Base-by-base conservation (phyloP, 2,329 filamentous ascomycete genomes). In the Endoconidiophora laricicola region DNA sequence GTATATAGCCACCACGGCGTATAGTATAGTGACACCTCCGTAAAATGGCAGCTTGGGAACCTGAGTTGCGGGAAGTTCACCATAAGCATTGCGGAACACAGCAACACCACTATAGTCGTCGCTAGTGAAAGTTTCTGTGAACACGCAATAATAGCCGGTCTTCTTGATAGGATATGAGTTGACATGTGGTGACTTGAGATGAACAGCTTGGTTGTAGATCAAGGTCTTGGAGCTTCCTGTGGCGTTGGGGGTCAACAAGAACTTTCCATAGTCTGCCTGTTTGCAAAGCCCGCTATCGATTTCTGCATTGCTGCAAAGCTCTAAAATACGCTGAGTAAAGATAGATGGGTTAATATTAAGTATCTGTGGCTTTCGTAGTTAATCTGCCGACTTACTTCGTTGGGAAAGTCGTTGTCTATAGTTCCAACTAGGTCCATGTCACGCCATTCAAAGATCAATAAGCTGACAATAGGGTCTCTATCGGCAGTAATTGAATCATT, bases 11-110 rank as follows among this genome's bases (percentile, higher is more conserved):
- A 96, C 77, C 18, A 96, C 74, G 46, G 87, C 87, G 65, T 98
- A 98, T 29, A 94, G 78, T 55, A 98, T 88, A 0, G 88, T 90
- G 57, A 96, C 79, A 52, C 83, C 90, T 44, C 90, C 91, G 60
- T 98, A 98, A 63, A 98, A 98, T 2, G 91, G 90, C 52, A 98
- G 72, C 65, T 98, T 98, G 18, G 93, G 83, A 56, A 98, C 95
- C 64, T 98, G 90, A 1, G 87, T 87, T 6, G 87, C 91, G 4
- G 88, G 85, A 50, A 98, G 79, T 69, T 98, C 90, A 61, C 91
- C 91, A 61, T 93, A 98, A 2, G 91, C 84, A 65, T 98, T 96
- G 55, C 88, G 80, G 65, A 96, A 98, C 59, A 91, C 88, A 41
- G 91, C 81, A 12, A 91, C 76, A 6, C 83, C 88, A 44, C 72